phyloP scores from a whole-genome alignment of 768 basidiomycete genomes.

The Cubamyces sp. region DNA sequence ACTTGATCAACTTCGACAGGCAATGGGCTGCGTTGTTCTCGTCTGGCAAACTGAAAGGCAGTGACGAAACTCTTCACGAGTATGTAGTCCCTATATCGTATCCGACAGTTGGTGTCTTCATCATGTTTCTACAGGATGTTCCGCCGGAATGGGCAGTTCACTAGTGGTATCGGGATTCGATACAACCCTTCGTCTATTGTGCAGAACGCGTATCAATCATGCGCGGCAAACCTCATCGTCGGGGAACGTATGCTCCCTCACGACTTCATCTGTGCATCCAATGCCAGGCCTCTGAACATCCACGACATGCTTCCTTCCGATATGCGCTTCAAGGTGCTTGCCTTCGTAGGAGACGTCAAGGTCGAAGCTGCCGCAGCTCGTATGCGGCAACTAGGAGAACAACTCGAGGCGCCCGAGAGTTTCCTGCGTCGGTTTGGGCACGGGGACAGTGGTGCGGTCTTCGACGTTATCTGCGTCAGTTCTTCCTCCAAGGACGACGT shows the following conservation, averaged over 20 bases:
- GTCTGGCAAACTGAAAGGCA: slow-evolving; percentile 50
- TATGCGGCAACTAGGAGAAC: slow-evolving; percentile 28
- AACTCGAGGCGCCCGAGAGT: slow-evolving; percentile 19
- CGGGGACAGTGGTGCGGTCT: slow-evolving; percentile 6
- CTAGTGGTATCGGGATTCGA: slow-evolving; percentile 52
- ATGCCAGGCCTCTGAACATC: slow-evolving; percentile 49
- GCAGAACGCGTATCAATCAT: slow-evolving; percentile 37
- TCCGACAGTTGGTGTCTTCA: too few species aligned
- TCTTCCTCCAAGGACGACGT: slow-evolving; percentile 14
- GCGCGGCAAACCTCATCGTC: slow-evolving; percentile 45
- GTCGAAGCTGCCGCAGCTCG: slow-evolving; percentile 27
- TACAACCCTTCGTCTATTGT: slow-evolving; percentile 47
- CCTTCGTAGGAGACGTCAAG: slow-evolving; percentile 47
- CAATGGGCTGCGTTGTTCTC: slow-evolving; percentile 51
- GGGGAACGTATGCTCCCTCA: slow-evolving; percentile 56
- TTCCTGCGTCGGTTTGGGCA: slow-evolving; percentile 27
- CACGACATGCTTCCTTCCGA: slow-evolving; percentile 57
- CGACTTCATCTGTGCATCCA: slow-evolving; percentile 49
- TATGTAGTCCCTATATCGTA: slow-evolving; percentile 27
- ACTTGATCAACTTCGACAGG: slow-evolving; percentile 58
- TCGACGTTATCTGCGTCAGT: slow-evolving; percentile 26
- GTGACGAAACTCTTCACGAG: slow-evolving; percentile 49
- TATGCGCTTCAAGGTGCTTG: slow-evolving; percentile 51
- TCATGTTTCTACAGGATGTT: slow-evolving; percentile 41
- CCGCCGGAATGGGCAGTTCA: slow-evolving; percentile 49